A percentile compares a stretch with the other conserved stretches of the same genome.
Conservation (phyloP, 805 yeast species). For the Barnettozyma populi region DNA sequence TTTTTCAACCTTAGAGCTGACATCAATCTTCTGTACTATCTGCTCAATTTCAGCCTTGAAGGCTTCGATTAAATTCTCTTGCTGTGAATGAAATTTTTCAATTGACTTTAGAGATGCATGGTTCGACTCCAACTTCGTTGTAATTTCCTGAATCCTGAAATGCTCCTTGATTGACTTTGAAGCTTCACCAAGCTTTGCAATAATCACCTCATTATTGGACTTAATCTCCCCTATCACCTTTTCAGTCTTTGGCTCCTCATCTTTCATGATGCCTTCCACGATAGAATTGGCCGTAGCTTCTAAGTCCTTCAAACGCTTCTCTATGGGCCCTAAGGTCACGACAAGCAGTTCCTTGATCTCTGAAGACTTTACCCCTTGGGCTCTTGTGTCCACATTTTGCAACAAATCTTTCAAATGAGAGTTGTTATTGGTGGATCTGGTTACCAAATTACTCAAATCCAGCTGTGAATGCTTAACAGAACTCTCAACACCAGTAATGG, state of each 20-base stretch:
- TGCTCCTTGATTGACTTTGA: neutral
- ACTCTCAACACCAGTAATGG: slow-evolving; percentile 23
- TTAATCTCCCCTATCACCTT: neutral
- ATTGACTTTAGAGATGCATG: neutral
- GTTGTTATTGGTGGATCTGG: slow-evolving; percentile 26
- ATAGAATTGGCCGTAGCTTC: neutral
- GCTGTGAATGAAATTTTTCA: neutral
- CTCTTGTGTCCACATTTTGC: slow-evolving; percentile 13
- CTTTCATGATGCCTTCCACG: neutral
- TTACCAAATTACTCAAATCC: slow-evolving; percentile 23
- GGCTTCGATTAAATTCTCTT: neutral
- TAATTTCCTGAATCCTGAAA: neutral
- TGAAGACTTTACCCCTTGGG: neutral
- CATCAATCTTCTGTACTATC: neutral
- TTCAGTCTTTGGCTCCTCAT: neutral
- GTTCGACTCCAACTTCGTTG: neutral
- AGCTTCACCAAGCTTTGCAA: neutral
- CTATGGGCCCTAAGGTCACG: neutral
- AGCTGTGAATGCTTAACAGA: slow-evolving; percentile 26
- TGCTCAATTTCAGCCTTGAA: neutral
- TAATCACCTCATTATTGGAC: neutral
- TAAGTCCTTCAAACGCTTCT: neutral
- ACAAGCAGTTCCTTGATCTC: neutral
- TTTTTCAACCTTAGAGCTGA: neutral
- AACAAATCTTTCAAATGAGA: slow-evolving; percentile 23